A percentile compares a stretch with the other conserved stretches of the same genome.
phyloP scores from a whole-genome alignment of 2,329 filamentous ascomycete genomes.

The Talaromyces sp. region DNA sequence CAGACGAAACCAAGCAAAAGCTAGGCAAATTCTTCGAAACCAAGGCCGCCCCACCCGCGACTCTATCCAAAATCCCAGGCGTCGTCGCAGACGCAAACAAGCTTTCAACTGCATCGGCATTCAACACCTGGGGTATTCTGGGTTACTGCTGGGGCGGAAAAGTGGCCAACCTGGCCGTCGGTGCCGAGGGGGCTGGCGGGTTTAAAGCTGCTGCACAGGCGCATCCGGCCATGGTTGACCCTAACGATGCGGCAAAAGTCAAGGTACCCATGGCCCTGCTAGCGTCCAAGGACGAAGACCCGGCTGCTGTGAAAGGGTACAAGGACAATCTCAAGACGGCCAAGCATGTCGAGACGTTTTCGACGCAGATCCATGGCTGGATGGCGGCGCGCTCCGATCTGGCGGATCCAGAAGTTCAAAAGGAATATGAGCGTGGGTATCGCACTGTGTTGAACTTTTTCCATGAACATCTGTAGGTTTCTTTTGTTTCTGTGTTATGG shows the following conservation, averaged over 20 bases:
- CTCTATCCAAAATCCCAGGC: slow-evolving; percentile 49
- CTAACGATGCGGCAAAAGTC: slow-evolving; percentile 50
- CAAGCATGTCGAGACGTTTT: slow-evolving; percentile 40
- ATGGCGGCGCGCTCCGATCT: slow-evolving; percentile 40
- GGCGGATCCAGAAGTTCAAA: slow-evolving; percentile 32
- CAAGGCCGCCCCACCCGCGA: slow-evolving; percentile 53
- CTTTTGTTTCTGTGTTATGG: not conserved
- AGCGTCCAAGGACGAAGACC: slow-evolving; percentile 52
- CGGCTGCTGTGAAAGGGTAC: slow-evolving; percentile 40
- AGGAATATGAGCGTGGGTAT: slow-evolving; percentile 41
- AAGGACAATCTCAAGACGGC: slow-evolving; percentile 31
- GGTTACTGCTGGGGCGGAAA: slow-evolving; percentile 58
- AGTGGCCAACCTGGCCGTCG: slow-evolving; percentile 51
- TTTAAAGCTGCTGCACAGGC: slow-evolving; percentile 54
- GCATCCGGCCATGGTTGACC: slow-evolving; percentile 58
- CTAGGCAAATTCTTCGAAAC: slow-evolving; percentile 55
- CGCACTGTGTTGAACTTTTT: slow-evolving; percentile 35
- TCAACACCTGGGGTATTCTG: slow-evolving; percentile 48
- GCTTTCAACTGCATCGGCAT: slow-evolving; percentile 35
- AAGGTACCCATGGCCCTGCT: slow-evolving; percentile 54
- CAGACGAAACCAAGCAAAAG: slow-evolving; percentile 54
- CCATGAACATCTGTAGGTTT: slow-evolving; percentile 31
- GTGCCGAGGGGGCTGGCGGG: slow-evolving; percentile 42
- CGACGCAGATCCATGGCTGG: slow-evolving; percentile 40
- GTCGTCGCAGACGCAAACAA: slow-evolving; percentile 50